These are phyloP conservation scores for Raphanus sativus DNA, from an alignment of 345 rosid genomes.

Conservation along the genomic window DNA sequence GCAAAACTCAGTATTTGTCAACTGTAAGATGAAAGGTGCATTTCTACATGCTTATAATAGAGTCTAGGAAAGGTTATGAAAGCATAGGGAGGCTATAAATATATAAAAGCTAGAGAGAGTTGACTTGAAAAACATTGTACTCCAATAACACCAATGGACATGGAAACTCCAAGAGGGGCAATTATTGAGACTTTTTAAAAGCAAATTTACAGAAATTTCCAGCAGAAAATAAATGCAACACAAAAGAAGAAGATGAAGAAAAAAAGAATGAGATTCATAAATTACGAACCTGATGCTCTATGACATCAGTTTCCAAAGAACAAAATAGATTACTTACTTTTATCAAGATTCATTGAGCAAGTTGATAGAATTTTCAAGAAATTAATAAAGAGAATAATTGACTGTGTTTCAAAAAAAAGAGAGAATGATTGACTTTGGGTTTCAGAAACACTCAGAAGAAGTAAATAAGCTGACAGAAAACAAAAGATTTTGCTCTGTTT, in stretches of 20 bases:
- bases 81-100: slow-evolving; percentile 28
- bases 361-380: slow-evolving; percentile 12
- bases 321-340: slow-evolving; percentile 43
- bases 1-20: slow-evolving; percentile 50
- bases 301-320: slow-evolving; percentile 37
- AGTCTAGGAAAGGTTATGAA: slow-evolving; percentile 36
- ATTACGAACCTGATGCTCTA: slow-evolving; percentile 35
- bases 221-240: slow-evolving; percentile 23
- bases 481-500: slow-evolving; percentile 22
- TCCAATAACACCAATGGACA: slow-evolving; percentile 39
- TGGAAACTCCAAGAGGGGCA: slow-evolving; percentile 37
- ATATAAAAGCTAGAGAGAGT: slow-evolving; percentile 34
- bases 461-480: slow-evolving; percentile 27
- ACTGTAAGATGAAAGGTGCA: slow-evolving; percentile 61
- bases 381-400: background rate
- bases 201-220: slow-evolving; percentile 15
- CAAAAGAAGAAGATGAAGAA: slow-evolving; percentile 1
- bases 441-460: slow-evolving; percentile 25
- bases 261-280: background rate
- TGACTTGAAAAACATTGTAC: slow-evolving; percentile 39
- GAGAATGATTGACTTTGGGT: slow-evolving; percentile 27
- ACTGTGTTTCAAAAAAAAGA: slow-evolving; percentile 5
- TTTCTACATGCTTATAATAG: slow-evolving; percentile 54
- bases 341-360: slow-evolving; percentile 37
- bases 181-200: slow-evolving; percentile 29